Evolutionary conservation across 306 rosid species (phyloP), one percentile per base, ranked within the genome.

Genomic region (Inga oerstediana): DNA sequence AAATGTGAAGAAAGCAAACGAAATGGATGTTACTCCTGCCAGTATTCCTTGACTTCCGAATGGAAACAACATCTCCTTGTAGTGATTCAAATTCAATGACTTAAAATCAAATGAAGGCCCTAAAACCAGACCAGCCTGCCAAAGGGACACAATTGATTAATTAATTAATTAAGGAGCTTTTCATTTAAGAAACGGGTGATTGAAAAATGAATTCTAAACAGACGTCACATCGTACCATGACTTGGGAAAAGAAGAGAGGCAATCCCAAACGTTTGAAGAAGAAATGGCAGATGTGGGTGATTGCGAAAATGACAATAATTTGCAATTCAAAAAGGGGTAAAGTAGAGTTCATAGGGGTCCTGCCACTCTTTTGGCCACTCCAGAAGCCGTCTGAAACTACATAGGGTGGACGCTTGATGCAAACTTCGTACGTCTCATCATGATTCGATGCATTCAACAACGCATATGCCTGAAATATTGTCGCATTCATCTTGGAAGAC

Each of bases 71-170:
- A 16, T 20, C 30, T 48, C 9, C 37, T 74, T 59, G 71, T 13
- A 44, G 41, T 37, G 34, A 45, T 43, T 24, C 54, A 71, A 64
- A 52, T 39, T 51, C 24, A 75, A 0, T 46, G 15, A 35, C 39
- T 27, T 27, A 14, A 66, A 24, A 7, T 24, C 17, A 83, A 91
- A 20, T 10, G 88, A 65, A 39, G 86, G 83, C 5, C 93, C 91
- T 11, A 92, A 84, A 76, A 88, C 59, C 46, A 94, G 4, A 41
- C 95, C 94, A 19, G 79, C 72, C 94, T 91, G 84, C 82, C 84
- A 22, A 48, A 52, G 3, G 74, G 49, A 9, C 27, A 35, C 22
- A 35, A 35, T 35, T 35, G 37, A 3, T 35, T 35, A 1, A 6
- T 39, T 49, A 49, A 16, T 49, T 49, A 32, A 6, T 2, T 22